Evolutionary conservation across 2,329 filamentous ascomycete species (phyloP).

Genomic region (Ophiobolus disseminans): DNA sequence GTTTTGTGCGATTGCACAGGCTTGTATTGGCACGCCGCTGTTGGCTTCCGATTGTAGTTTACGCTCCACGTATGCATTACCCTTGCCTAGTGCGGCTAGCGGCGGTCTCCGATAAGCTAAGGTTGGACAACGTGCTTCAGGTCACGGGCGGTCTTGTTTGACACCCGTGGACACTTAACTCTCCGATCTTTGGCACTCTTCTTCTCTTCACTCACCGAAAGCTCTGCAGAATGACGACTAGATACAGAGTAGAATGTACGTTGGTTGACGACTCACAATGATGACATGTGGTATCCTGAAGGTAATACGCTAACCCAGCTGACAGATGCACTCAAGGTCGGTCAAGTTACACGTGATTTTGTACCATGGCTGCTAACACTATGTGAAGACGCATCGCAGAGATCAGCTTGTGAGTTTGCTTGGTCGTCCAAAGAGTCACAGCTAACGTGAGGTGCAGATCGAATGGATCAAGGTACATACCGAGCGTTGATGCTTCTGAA

Average conservation of each 20-base stretch:
- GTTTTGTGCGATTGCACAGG: too few species aligned
- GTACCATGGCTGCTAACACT: slow-evolving; percentile 14
- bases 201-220: slow-evolving; percentile 2
- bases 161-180: slow-evolving; percentile 19
- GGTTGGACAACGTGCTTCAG: slow-evolving; percentile 19
- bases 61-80: slow-evolving; percentile 28
- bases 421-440: background rate
- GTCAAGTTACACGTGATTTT: slow-evolving; percentile 20
- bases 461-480: slow-evolving; percentile 88
- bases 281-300: too few species aligned
- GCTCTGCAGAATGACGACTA: slow-evolving; percentile 48
- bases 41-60: too few species aligned
- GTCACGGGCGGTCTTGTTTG: too few species aligned
- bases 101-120: slow-evolving; percentile 35
- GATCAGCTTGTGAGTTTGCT: slow-evolving; percentile 80
- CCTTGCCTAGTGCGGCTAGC: slow-evolving; percentile 29
- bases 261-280: too few species aligned
- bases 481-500: background rate
- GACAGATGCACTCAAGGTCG: slow-evolving; percentile 69
- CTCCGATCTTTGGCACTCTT: slow-evolving; percentile 11
- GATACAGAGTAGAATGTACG: slow-evolving; percentile 49
- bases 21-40: too few species aligned
- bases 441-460: slow-evolving; percentile 52
- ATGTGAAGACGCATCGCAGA: slow-evolving; percentile 79
- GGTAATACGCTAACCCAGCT: slow-evolving; percentile 27